Evolutionary conservation across 768 basidiomycete genomes (phyloP), one percentile per base, ranked within the genome.

Genomic region (Xerocomus brunneocitrinus): DNA sequence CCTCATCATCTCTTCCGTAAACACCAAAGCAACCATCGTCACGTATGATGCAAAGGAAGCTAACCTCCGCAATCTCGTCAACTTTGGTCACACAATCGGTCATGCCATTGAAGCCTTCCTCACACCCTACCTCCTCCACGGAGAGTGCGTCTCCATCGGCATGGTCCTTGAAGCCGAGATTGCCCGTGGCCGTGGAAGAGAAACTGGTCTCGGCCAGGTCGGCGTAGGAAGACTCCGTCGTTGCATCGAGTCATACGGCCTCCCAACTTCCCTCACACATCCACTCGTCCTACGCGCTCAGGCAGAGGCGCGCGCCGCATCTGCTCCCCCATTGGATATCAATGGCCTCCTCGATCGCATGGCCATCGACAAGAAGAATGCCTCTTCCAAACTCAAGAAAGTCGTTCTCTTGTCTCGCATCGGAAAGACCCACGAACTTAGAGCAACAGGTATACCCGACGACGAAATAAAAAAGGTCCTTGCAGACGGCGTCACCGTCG

Each of bases 101-200:
- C 97, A 99, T 73, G 97, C 95, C 14, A 95, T 98, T 63, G 97
- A 99, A 73, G 97, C 94, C 8, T 83, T 98, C 36, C 75, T 98
- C 52, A 95, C 95, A 0, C 95, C 95, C 19, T 80, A 85, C 14
- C 88, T 98, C 57, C 82, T 99, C 10, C 97, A 99, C 61, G 97
- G 97, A 40, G 97, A 99, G 71, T 98, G 95, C 62, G 85, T 99
- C 63, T 84, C 87, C 52, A 80, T 98, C 27, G 97, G 97, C 4
- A 98, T 98, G 87, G 87, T 98, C 51, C 82, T 98, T 42, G 97
- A 99, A 69, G 95, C 89, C 14, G 95, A 99, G 70, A 79, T 98
- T 40, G 87, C 97, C 3, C 78, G 97, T 8, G 86, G 85, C 58
- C 79, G 95, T 62, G 95, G 95, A 16, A 55, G 14, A 3, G 64